These are phyloP conservation scores for Samsoniella hepiali DNA, from an alignment of 2,329 filamentous ascomycete genomes.

Conservation along the genomic window DNA sequence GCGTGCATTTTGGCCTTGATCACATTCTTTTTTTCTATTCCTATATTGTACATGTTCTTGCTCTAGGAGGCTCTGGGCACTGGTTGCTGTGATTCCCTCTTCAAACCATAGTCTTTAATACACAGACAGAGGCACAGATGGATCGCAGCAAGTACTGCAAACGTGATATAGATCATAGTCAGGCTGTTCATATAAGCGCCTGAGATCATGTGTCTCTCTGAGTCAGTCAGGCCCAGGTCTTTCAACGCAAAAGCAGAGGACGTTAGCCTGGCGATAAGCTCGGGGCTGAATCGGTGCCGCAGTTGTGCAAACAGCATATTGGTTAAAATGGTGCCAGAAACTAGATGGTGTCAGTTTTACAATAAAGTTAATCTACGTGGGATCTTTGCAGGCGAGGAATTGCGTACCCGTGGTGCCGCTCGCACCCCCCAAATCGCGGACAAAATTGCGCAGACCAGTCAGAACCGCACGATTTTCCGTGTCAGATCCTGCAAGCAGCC, in stretches of 20 bases:
- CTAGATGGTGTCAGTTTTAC: not conserved
- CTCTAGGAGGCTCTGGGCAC: not conserved
- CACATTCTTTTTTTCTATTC: not conserved
- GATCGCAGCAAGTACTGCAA: not conserved
- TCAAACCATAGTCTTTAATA: conserved; percentile 7
- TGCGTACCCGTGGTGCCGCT: conserved; percentile 6
- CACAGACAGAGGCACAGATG: conserved; percentile 1
- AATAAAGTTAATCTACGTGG: too few species aligned
- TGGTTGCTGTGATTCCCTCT: not conserved
- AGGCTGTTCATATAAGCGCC: not conserved
- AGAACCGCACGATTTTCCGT: conserved; percentile 4
- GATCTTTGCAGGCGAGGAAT: not conserved
- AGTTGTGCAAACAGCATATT: conserved; percentile 3
- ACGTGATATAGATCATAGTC: not conserved
- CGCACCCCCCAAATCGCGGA: conserved; percentile 9
- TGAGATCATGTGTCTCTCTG: not conserved
- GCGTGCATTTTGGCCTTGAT: too few species aligned
- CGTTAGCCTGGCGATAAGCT: conserved; percentile 1
- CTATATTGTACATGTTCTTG: not conserved
- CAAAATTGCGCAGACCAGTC: conserved; percentile 5
- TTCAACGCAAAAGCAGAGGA: conserved; percentile 10
- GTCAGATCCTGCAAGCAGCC: conserved; percentile 5
- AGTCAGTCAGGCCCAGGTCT: not conserved
- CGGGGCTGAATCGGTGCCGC: not conserved
- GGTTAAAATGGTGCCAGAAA: conserved; percentile 2